These are phyloP conservation scores for Penicillium concentricum DNA, from an alignment of 2,329 filamentous ascomycete species.

Conservation along the genomic window DNA sequence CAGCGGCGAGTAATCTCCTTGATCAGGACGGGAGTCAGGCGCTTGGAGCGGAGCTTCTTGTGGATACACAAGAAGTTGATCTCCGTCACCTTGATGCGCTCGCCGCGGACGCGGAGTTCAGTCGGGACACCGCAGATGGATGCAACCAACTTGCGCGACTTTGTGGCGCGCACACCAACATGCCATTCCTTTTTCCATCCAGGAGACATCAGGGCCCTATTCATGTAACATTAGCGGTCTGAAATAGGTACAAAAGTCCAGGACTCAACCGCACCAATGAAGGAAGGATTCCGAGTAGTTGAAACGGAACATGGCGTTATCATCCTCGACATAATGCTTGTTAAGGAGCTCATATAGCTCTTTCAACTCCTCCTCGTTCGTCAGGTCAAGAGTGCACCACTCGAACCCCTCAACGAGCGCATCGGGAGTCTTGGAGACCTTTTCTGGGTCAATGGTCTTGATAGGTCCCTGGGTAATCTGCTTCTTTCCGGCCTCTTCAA, in stretches of 20 bases:
- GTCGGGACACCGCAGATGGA: slow-evolving; percentile 95
- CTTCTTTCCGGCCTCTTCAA: slow-evolving; percentile 52
- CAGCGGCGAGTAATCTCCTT: slow-evolving; percentile 95
- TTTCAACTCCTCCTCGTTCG: slow-evolving; percentile 71
- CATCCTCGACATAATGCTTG: slow-evolving; percentile 95
- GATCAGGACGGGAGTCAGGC: slow-evolving; percentile 89
- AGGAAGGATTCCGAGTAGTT: slow-evolving; percentile 89
- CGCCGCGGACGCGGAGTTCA: slow-evolving; percentile 74
- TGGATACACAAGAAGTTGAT: slow-evolving; percentile 99
- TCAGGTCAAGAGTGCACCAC: slow-evolving; percentile 89
- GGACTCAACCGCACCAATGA: slow-evolving; percentile 63
- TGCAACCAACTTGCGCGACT: slow-evolving; percentile 83
- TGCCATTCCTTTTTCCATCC: slow-evolving; percentile 96
- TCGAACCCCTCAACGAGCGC: slow-evolving; percentile 81
- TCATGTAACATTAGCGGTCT: background rate
- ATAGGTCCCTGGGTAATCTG: slow-evolving; percentile 78
- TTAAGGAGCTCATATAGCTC: slow-evolving; percentile 91
- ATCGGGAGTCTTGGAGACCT: slow-evolving; percentile 74
- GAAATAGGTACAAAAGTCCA: background rate
- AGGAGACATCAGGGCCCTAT: slow-evolving; percentile 86
- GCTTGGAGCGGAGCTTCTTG: slow-evolving; percentile 93
- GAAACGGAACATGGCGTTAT: slow-evolving; percentile 96
- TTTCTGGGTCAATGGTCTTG: slow-evolving; percentile 72
- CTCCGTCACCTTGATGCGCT: slow-evolving; percentile 75
- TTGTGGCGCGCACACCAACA: slow-evolving; percentile 81